Percentiles rank a stretch among this genome's conserved stretches.
Evolutionary conservation across 1,284 basidiomycete genomes (phyloP).

Genomic region (Tremellales sp.): DNA sequence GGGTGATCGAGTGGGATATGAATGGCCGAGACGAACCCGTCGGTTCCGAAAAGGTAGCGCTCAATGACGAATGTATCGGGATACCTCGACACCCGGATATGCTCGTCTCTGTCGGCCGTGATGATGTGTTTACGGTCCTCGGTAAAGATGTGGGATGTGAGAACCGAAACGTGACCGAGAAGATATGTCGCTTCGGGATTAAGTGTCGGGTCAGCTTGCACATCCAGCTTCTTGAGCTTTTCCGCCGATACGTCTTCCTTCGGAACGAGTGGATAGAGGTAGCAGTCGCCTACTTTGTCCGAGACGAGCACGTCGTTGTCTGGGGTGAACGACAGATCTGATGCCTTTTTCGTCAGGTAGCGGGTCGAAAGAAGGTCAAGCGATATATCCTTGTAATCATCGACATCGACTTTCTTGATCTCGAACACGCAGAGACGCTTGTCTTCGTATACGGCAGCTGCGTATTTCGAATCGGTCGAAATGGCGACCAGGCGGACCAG

Average conservation of each 20-base stretch:
- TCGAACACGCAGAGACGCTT: slow-evolving; percentile 74
- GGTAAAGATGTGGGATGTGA: slow-evolving; percentile 68
- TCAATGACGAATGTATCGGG: slow-evolving; percentile 79
- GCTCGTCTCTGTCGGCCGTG: slow-evolving; percentile 87
- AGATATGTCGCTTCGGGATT: slow-evolving; percentile 63
- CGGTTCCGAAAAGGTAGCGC: slow-evolving; percentile 75
- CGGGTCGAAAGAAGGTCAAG: slow-evolving; percentile 6
- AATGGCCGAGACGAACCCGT: slow-evolving; percentile 47
- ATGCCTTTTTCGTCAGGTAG: slow-evolving; percentile 21
- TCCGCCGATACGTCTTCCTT: slow-evolving; percentile 49
- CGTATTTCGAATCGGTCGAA: slow-evolving; percentile 52
- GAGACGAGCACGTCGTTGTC: slow-evolving; percentile 22
- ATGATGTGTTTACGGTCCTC: slow-evolving; percentile 68
- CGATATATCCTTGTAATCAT: no score
- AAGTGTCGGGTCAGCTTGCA: slow-evolving; percentile 61
- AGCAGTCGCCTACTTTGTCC: slow-evolving; percentile 46
- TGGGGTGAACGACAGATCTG: slow-evolving; percentile 19
- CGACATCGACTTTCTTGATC: neutral
- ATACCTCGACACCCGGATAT: slow-evolving; percentile 84
- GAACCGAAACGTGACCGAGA: slow-evolving; percentile 78
- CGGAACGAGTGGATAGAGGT: slow-evolving; percentile 53
- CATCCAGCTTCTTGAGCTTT: slow-evolving; percentile 31
- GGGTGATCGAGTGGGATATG: slow-evolving; percentile 33
- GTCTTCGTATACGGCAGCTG: slow-evolving; percentile 69
- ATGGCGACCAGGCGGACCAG: slow-evolving; percentile 62